Base-by-base conservation (phyloP, 805 yeast species). In the Saccharomycopsis vini region DNA sequence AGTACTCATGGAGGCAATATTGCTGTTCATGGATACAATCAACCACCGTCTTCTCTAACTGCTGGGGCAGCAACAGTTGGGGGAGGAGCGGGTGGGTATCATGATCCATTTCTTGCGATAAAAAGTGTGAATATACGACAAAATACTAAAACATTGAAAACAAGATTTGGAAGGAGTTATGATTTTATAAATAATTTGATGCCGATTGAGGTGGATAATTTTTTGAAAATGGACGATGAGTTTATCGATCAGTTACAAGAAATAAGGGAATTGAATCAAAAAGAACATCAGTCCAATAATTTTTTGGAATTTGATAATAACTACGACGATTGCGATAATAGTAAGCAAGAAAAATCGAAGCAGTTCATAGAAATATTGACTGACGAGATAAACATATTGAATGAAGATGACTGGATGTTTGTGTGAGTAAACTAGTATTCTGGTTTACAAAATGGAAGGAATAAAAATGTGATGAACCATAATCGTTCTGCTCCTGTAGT, bases 201-300 rank as follows among this genome's bases (percentile, higher is more conserved):
- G 38, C 42, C 42, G 13, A 37, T 33, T 13, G 42, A 43, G 21
- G 39, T 43, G 15, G 46, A 43, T 18, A 12, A n/a, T 15, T 43
- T 38, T 19, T 43, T 43, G 40, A 28, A 39, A 22, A 13, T 43
- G 32, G 46, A 43, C 19, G 43, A 38, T 10, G 42, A 38, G 24
- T 43, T 29, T 26, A 19, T 21, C 4, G 15, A 13, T 15, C n/a
- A 24, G 4, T 9, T 40, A 10, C 18, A 10, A 6, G 23, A 7
- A n/a, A 15, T 40, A 16, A 28, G 22, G 15, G 15, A n/a, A 19
- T n/a, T n/a, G n/a, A n/a, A n/a, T n/a, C n/a, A n/a, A n/a, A n/a
- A n/a, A n/a, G n/a, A n/a, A n/a, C n/a, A n/a, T n/a, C n/a, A n/a
- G n/a, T n/a, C n/a, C n/a, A n/a, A n/a, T n/a, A n/a, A n/a, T n/a